phyloP scores from a whole-genome alignment of 495 filamentous ascomycete species.

The Rostrohypoxylon terebratum region DNA sequence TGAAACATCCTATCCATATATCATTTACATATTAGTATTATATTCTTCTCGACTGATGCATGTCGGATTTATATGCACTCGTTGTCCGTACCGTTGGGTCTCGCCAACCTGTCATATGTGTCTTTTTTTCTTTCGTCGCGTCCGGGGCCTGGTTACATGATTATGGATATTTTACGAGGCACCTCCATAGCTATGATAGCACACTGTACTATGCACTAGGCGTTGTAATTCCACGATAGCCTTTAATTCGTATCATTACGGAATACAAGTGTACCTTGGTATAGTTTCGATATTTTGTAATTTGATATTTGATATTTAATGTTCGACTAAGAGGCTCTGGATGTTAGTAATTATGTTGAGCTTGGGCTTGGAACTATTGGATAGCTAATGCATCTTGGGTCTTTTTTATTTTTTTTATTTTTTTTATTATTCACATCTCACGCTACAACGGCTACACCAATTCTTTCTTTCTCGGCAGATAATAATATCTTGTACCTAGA shows the following conservation, averaged over 20 bases:
- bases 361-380: constrained; percentile 10
- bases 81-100: constrained; percentile 17
- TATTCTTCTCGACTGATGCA: constrained; percentile 12
- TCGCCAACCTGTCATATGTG: constrained; percentile 1
- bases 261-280: neutral
- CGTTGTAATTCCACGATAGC: neutral
- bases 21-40: constrained; percentile 25
- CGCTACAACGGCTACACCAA: neutral
- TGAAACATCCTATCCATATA: constrained; percentile 39
- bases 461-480: neutral
- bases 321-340: neutral
- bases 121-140: neutral
- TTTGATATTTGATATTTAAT: neutral
- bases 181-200: too few species aligned
- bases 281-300: neutral
- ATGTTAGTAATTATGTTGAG: neutral
- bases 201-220: neutral
- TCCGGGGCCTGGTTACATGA: neutral
- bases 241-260: neutral
- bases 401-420: too few species aligned
- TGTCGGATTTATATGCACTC: constrained; percentile 14
- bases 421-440: constrained; percentile 3
- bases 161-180: neutral
- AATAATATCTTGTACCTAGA: neutral
- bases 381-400: neutral